Evolutionary conservation across 148 eudicot genomes (phyloP), one percentile per base, ranked within the genome.

Genomic region (Suaeda aralocaspica): DNA sequence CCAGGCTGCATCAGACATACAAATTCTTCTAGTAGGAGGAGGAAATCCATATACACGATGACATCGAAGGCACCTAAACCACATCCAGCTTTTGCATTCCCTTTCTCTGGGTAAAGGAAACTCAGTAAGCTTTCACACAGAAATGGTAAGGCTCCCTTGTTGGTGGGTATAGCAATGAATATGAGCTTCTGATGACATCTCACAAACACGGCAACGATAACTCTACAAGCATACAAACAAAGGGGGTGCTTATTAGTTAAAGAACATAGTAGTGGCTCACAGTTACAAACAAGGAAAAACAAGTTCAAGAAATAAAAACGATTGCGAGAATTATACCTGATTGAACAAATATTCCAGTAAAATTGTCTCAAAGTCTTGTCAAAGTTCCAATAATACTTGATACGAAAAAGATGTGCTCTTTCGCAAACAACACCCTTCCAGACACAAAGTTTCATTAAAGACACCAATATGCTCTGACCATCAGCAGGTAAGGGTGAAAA

Each of bases 1-100:
- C 99, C 99, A 95, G 41, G 99, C 99, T 73, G 99, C 99, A 82
- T 95, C 97, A 75, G 99, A 95, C 99, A 95, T 95, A 65, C 81
- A 82, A 69, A 95, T 80, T 82, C 99, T 87, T 74, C 83, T 81
- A 46, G 99, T 95, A 69, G 97, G 89, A 4, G 97, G 99, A 52
- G 99, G 99, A 68, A 83, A 91, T 29, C 99, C 93, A 46, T 84
- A 74, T 34, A 69, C 61, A 39, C 96, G 83, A 21, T 96, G 97
- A 82, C 99, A 95, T 61, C 82, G 83, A 62, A 91, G 82, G 81
- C 99, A 95, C 75, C 99, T 86, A 71, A 89, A 97, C 99, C 99
- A 95, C 99, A 95, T 95, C 97, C 96, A 95, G 55, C 91, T 91
- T 82, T 91, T 95, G 64, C 96, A 89, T 25, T 91, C 96, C 76